Base-by-base conservation (phyloP, 257 asterid species). In the Echium plantagineum region DNA sequence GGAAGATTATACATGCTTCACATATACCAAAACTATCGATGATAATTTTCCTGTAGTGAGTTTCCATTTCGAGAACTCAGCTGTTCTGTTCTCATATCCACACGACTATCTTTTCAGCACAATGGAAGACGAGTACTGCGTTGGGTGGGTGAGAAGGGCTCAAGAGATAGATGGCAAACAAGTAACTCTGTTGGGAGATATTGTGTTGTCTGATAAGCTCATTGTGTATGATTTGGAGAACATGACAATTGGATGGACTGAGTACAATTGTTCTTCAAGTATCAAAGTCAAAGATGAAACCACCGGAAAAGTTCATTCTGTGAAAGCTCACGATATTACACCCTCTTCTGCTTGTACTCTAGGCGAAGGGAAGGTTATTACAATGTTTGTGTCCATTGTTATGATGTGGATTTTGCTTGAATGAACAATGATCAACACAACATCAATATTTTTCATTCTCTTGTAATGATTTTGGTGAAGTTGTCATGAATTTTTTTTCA, bases 1-100 rank as follows among this genome's bases (percentile, higher is more conserved):
- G 4, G 3, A 15, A 6, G 24, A 53, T 18, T 53, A n/a, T 18
- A 18, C 3, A 53, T 53, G 57, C 57, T 7, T 53, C 21, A 6
- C 5, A n/a, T 53, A n/a, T 53, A 53, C 7, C 15, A 21, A 94
- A 86, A 91, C 95, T 60, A 55, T 91, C 57, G 90, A 91, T 71
- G 93, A 91, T 64, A 93, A 81, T 60, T 91, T 91, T 80, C 98
- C 98, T 66, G 85, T 74, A 63, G 85, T 91, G 28, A 88, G 66
- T 57, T 84, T 91, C 61, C 91, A 78, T 59, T 91, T 91, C 63
- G 85, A 80, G 63, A 74, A 73, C 58, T 78, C 89, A 7, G 83
- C 85, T 20, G 35, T 71, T 61, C 64, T 91, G 86, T 13, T 7
- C 16, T 3, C 49, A 10, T 42, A 42, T 42, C 49, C 49, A 10